Evolutionary conservation across 768 basidiomycete species (phyloP).

Genomic region (Mycena belliarum): DNA sequence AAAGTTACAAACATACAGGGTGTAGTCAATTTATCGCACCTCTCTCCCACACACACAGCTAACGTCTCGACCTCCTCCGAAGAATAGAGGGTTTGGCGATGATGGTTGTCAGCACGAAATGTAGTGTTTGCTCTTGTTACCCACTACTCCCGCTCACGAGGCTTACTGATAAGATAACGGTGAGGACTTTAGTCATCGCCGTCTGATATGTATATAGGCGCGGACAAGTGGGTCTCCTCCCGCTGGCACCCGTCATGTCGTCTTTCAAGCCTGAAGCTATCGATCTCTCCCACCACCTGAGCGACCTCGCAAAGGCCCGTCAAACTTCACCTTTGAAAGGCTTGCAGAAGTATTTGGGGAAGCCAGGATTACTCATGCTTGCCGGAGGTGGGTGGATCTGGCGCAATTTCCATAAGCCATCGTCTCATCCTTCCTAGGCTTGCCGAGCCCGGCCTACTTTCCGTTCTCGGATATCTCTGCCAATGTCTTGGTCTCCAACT

Average conservation of each 20-base stretch:
- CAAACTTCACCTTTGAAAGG: conserved; percentile 60
- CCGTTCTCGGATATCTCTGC: conserved; percentile 65
- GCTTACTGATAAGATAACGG: too few species aligned
- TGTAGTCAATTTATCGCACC: conserved; percentile 36
- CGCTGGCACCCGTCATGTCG: conserved; percentile 25
- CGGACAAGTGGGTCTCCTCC: too few species aligned
- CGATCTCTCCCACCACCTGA: conserved; percentile 75
- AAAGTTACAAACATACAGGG: conserved; percentile 2
- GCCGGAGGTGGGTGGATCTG: conserved; percentile 69
- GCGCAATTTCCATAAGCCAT: background rate
- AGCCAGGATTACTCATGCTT: conserved; percentile 56
- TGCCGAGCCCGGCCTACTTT: conserved; percentile 70
- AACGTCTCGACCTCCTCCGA: conserved; percentile 68
- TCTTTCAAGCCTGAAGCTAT: conserved; percentile 42
- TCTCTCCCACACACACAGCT: conserved; percentile 73
- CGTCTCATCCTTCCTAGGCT: conserved; percentile 37
- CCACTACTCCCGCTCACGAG: too few species aligned
- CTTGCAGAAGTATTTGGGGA: conserved; percentile 58
- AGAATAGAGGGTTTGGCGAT: conserved; percentile 45
- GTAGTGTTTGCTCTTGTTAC: conserved; percentile 1
- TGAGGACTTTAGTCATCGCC: too few species aligned
- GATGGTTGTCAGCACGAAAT: conserved; percentile 24
- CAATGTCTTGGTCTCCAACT: conserved; percentile 50
- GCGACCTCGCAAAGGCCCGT: conserved; percentile 48
- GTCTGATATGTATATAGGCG: too few species aligned